A percentile compares a stretch with the other conserved stretches of the same genome.
Evolutionary conservation across 148 eudicot genomes (phyloP).

Genomic region (Rhododendron griersonianum): DNA sequence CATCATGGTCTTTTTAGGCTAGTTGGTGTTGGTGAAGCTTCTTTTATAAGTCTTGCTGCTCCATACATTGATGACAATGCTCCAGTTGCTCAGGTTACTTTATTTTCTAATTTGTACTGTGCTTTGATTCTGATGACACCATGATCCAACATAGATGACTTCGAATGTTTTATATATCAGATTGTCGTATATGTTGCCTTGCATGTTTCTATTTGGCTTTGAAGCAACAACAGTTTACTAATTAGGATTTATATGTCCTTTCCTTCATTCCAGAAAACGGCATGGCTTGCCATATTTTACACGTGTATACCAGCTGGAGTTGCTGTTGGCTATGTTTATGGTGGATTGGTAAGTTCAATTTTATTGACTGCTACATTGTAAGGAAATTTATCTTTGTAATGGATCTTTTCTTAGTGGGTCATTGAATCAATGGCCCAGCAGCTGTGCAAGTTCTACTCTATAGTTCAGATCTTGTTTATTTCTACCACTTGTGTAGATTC

Average conservation of each 20-base stretch:
- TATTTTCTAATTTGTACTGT: background rate
- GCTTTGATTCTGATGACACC: background rate
- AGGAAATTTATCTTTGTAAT: background rate
- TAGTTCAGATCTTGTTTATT: background rate
- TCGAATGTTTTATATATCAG: background rate
- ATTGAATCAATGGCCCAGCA: background rate
- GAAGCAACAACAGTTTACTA: background rate
- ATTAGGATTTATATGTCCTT: background rate
- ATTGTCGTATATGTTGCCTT: background rate
- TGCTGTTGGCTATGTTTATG: slow-evolving; percentile 93
- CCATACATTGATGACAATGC: slow-evolving; percentile 98
- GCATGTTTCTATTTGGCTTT: background rate
- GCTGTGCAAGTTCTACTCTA: background rate
- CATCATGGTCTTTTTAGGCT: slow-evolving; percentile 46
- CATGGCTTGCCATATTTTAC: slow-evolving; percentile 90
- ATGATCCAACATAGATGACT: background rate
- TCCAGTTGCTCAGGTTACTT: slow-evolving; percentile 70
- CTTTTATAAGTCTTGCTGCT: slow-evolving; percentile 98
- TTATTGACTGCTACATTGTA: background rate
- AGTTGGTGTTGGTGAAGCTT: slow-evolving; percentile 99
- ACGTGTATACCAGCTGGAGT: slow-evolving; percentile 98
- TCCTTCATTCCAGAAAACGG: slow-evolving; percentile 55
- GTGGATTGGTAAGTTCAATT: slow-evolving; percentile 63
- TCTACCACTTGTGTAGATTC: background rate
- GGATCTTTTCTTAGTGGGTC: background rate